Base-by-base conservation (phyloP, 306 rosid species). In the Morella rubra region DNA sequence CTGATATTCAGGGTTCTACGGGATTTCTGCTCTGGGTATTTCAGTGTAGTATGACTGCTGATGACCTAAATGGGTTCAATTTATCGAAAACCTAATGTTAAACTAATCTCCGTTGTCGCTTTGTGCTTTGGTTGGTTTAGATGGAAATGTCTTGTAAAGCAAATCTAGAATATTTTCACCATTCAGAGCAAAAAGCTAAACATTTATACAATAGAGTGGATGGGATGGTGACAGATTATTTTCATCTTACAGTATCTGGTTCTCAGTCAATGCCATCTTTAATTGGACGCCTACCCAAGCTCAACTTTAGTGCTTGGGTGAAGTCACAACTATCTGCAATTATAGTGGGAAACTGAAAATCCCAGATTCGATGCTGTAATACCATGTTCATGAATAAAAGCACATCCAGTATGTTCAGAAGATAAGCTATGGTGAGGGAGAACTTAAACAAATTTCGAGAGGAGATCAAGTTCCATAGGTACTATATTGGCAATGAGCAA, bases 41-140 rank as follows among this genome's bases (percentile, higher is more conserved):
- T 50, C 44, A 50, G 42, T 13, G 32, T 7, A 8, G 15, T 11
- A 18, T 51, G n/a, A 10, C 68, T 27, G 49, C 52, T 44, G 51
- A 20, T 46, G 37, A 16, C 37, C 22, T 20, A 9, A 14, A 9
- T 7, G 37, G 37, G 69, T 62, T 62, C 46, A 62, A 62, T 62
- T 62, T 62, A 62, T 62, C 13, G 46, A 37, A 62, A 32, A 40
- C 18, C 18, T 37, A 19, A 37, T 10, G 69, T 41, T 62, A 32
- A 32, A 62, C 14, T 62, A 37, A 32, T 37, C 45, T 62, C 12
- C 45, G 14, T 15, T 15, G 12, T 15, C 5, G 18, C 11, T 14
- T 62, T 62, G 16, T 62, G 46, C 44, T 62, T 37, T 62, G 19
- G 49, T 54, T 81, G 67, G 6, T 69, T 69, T 70, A 60, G 67